Percentiles rank a stretch among this genome's conserved stretches.
Evolutionary conservation across 1,139 yeast species (phyloP).

Genomic region (Sugiyamaella castrensis): DNA sequence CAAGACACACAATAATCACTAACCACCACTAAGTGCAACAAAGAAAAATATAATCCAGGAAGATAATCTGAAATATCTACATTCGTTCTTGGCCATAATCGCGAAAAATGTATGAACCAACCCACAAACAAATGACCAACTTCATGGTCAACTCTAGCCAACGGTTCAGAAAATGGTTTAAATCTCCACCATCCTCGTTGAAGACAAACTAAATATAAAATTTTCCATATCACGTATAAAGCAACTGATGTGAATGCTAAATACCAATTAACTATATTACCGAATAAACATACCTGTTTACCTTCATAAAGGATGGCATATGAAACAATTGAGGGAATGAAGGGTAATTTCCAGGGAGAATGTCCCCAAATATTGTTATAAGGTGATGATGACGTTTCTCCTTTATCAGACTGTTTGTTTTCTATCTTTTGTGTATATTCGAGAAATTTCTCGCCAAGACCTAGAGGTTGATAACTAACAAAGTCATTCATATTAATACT

Average conservation of each 20-base stretch:
- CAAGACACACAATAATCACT: conserved; percentile 16
- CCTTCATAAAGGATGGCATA: conserved; percentile 45
- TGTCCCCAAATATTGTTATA: too few species aligned
- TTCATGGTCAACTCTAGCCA: conserved; percentile 27
- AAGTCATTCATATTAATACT: conserved; percentile 29
- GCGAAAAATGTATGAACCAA: conserved; percentile 26
- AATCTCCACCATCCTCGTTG: conserved; percentile 23
- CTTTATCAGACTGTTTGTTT: neutral
- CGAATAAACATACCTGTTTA: conserved; percentile 51
- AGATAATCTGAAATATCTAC: conserved; percentile 24
- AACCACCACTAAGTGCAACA: conserved; percentile 20
- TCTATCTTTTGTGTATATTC: conserved; percentile 27
- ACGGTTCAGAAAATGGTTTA: conserved; percentile 12
- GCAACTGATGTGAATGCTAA: conserved; percentile 20
- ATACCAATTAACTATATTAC: conserved; percentile 58
- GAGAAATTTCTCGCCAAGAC: conserved; percentile 35
- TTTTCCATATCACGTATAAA: conserved; percentile 22
- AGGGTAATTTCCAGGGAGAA: conserved; percentile 38
- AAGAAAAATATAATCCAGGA: conserved; percentile 30
- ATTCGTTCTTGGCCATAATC: conserved; percentile 14
- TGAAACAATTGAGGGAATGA: conserved; percentile 51
- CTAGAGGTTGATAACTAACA: conserved; percentile 29
- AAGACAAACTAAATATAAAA: conserved; percentile 23
- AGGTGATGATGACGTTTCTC: neutral
- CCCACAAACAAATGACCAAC: conserved; percentile 28